Conservation (phyloP, 2,329 filamentous ascomycete species). For the Gliomastix tumulicola region DNA sequence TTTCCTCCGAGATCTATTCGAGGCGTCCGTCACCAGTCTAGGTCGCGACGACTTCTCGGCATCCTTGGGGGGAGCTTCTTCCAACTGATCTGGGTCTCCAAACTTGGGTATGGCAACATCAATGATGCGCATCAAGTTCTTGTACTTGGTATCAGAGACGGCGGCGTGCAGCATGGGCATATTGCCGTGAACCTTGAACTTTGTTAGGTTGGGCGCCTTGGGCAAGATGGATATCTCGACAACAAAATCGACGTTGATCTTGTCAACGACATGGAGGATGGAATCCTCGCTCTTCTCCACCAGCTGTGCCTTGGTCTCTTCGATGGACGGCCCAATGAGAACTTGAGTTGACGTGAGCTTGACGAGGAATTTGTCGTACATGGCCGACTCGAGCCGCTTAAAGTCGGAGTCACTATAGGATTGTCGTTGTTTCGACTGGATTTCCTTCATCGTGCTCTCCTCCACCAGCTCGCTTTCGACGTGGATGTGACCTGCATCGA, state of each 20-base stretch:
- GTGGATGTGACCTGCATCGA: conserved; percentile 94
- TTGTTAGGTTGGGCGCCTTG: conserved; percentile 87
- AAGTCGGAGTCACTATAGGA: conserved; percentile 86
- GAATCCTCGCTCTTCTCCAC: conserved; percentile 59
- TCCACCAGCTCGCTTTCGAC: conserved; percentile 93
- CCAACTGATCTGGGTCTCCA: conserved; percentile 22
- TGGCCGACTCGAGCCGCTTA: conserved; percentile 77
- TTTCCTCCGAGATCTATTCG: conserved; percentile 36
- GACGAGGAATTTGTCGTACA: conserved; percentile 96
- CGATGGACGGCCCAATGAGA: conserved; percentile 87
- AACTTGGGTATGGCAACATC: conserved; percentile 92
- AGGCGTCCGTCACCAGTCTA: conserved; percentile 36
- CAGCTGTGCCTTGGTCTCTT: conserved; percentile 80
- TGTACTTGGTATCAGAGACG: conserved; percentile 93
- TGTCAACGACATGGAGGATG: conserved; percentile 84
- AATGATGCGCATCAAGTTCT: conserved; percentile 90
- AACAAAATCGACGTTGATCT: conserved; percentile 95
- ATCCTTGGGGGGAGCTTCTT: conserved; percentile 15
- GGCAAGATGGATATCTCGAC: conserved; percentile 97
- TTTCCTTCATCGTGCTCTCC: conserved; percentile 78
- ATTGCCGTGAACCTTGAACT: conserved; percentile 84
- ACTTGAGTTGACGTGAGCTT: conserved; percentile 93
- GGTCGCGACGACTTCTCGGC: conserved; percentile 25
- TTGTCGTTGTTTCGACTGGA: conserved; percentile 85
- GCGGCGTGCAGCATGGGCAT: conserved; percentile 87